phyloP scores from a whole-genome alignment of 345 rosid species.

The Psidium friedrichsthalianum region DNA sequence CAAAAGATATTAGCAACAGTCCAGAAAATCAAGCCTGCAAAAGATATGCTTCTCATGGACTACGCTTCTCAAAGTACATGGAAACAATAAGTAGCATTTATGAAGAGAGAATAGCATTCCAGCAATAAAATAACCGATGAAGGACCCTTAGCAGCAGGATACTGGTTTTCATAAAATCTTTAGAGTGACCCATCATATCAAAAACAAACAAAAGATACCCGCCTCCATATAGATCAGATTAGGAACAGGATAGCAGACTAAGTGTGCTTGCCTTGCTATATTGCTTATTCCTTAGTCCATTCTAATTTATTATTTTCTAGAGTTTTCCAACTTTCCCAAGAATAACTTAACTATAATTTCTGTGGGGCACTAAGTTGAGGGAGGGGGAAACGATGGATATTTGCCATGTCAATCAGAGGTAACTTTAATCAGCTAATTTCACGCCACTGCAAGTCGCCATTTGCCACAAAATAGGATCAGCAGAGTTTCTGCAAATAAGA shows the following conservation, averaged over 20 bases:
- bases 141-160: neutral
- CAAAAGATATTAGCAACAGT: neutral
- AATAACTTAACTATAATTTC: neutral
- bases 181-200: neutral
- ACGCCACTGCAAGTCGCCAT: neutral
- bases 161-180: neutral
- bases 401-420: no score
- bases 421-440: neutral
- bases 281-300: neutral
- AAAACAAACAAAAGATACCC: neutral
- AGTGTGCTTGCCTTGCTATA: neutral
- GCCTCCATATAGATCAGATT: neutral
- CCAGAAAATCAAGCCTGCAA: neutral
- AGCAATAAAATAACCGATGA: neutral
- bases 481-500: neutral
- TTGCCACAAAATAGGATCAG: neutral
- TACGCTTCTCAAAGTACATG: neutral
- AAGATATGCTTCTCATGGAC: neutral
- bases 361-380: neutral
- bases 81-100: neutral
- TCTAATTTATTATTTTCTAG: neutral
- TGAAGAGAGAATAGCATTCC: neutral
- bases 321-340: neutral
- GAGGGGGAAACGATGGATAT: no score
- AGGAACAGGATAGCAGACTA: neutral